These are phyloP conservation scores for Aspergillus aculeatus DNA, from an alignment of 2,329 filamentous ascomycete species.

Conservation along the genomic window DNA sequence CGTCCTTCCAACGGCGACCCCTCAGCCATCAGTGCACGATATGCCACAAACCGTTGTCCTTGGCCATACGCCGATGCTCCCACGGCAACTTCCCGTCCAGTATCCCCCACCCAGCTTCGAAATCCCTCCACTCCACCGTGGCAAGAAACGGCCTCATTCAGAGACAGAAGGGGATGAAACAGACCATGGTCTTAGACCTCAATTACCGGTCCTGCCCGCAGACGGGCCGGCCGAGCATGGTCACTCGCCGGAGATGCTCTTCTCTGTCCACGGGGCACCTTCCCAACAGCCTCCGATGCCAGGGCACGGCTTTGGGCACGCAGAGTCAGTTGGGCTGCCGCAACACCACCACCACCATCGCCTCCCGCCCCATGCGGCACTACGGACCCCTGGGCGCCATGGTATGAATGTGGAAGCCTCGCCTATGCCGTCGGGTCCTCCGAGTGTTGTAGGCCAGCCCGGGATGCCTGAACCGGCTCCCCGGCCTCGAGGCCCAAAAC, in stretches of 20 bases:
- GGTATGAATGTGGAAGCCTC: conserved; percentile 50
- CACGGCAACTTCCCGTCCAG: conserved; percentile 36
- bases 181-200: conserved; percentile 26
- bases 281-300: conserved; percentile 30
- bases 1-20: conserved; percentile 32
- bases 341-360: conserved; percentile 78
- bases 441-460: conserved; percentile 80
- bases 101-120: conserved; percentile 35
- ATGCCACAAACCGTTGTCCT: conserved; percentile 34
- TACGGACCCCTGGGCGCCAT: conserved; percentile 64
- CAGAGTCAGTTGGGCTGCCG: conserved; percentile 43
- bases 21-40: conserved; percentile 32
- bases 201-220: conserved; percentile 35
- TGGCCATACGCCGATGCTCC: conserved; percentile 34
- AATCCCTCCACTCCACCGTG: conserved; percentile 31
- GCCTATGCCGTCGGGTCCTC: conserved; percentile 59
- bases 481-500: conserved; percentile 78
- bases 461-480: conserved; percentile 85
- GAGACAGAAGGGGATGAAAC: conserved; percentile 32
- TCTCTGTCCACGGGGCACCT: conserved; percentile 33
- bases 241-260: conserved; percentile 37
- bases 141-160: conserved; percentile 36
- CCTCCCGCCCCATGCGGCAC: conserved; percentile 69
- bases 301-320: conserved; percentile 39
- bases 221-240: conserved; percentile 30